Evolutionary conservation across 129 eudicot genomes (phyloP).

Genomic region (Lonicera japonica): DNA sequence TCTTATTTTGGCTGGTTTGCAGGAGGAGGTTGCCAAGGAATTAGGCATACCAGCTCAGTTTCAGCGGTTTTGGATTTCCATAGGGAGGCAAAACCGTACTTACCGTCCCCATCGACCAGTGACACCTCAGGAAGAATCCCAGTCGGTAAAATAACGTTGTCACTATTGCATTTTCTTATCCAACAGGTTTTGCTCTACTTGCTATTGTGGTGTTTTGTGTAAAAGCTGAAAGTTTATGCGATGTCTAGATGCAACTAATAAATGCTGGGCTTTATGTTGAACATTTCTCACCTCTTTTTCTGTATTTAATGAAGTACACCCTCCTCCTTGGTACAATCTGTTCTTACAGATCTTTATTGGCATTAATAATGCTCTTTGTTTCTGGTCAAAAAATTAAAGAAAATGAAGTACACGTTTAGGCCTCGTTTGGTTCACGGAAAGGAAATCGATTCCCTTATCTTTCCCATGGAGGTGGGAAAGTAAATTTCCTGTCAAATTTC

Average conservation of each 20-base stretch:
- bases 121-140: slow-evolving; percentile 76
- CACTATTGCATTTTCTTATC: not conserved
- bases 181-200: not conserved
- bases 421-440: too few relatives aligned
- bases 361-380: too few relatives aligned
- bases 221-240: too few relatives aligned
- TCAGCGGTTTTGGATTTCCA: slow-evolving; percentile 96
- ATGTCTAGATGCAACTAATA: not conserved
- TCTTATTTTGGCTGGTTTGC: slow-evolving; percentile 13
- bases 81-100: slow-evolving; percentile 89
- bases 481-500: too few relatives aligned
- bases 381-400: too few relatives aligned
- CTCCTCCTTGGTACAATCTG: too few relatives aligned
- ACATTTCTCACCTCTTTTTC: too few relatives aligned
- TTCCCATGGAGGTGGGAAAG: too few relatives aligned
- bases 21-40: too few relatives aligned
- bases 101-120: slow-evolving; percentile 95
- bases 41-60: slow-evolving; percentile 83
- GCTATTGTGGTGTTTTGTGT: not conserved
- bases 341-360: not conserved
- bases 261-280: not conserved
- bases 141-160: slow-evolving; percentile 43
- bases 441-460: too few relatives aligned
- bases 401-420: too few relatives aligned
- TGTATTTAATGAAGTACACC: too few relatives aligned